Conservation (phyloP, 2,329 filamentous ascomycete species). For the Botrytis squamosa region DNA sequence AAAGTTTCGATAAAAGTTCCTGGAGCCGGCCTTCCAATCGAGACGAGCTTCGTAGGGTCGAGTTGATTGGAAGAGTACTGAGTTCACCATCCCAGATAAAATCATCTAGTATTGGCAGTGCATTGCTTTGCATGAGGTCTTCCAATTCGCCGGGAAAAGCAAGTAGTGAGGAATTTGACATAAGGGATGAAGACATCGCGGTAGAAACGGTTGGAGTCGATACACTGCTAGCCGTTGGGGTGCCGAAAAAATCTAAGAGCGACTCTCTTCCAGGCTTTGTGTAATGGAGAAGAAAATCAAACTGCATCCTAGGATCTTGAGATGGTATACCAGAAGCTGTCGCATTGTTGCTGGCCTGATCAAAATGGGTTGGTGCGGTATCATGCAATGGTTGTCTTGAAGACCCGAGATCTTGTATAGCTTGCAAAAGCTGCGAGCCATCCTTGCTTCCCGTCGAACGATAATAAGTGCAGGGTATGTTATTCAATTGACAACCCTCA, state of each 20-base stretch:
- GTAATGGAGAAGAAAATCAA: slow-evolving; percentile 37
- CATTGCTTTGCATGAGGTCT: neutral
- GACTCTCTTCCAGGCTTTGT: slow-evolving; percentile 25
- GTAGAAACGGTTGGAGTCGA: neutral
- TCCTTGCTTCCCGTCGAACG: slow-evolving; percentile 3
- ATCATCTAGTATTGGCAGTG: slow-evolving; percentile 8
- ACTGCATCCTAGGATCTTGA: slow-evolving; percentile 3
- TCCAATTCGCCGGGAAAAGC: neutral
- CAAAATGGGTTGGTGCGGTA: neutral
- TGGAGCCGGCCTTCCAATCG: slow-evolving; percentile 7
- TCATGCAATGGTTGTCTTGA: neutral
- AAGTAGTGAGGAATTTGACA: neutral
- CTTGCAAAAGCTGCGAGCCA: neutral
- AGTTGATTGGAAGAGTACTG: neutral
- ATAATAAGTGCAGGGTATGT: slow-evolving; percentile 4
- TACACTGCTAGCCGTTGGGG: neutral
- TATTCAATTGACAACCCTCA: slow-evolving; percentile 1
- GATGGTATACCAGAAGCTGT: neutral
- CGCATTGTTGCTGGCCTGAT: neutral
- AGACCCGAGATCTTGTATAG: neutral
- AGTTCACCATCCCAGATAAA: neutral
- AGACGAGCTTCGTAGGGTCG: neutral
- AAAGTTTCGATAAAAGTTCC: neutral
- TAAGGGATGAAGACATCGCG: neutral
- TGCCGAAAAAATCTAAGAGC: slow-evolving; percentile 7